A percentile compares a stretch with the other conserved stretches of the same genome.
Evolutionary conservation across 2,329 filamentous ascomycete genomes (phyloP).

Genomic region (Coniochaeta pulveracea): DNA sequence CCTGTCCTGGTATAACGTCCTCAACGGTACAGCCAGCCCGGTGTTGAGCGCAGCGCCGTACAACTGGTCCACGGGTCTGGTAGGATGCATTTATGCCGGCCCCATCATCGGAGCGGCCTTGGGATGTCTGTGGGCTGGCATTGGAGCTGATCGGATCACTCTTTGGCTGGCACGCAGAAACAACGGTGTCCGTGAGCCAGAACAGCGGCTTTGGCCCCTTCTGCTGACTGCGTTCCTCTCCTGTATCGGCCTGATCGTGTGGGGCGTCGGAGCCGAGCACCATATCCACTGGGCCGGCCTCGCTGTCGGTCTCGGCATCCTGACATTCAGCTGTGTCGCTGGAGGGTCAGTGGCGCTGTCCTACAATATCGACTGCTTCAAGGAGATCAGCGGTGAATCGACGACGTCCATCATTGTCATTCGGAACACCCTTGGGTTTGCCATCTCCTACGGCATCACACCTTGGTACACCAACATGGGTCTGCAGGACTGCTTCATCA

Average conservation of each 20-base stretch:
- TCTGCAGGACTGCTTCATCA: conserved; percentile 21
- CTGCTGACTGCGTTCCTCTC: conserved; percentile 23
- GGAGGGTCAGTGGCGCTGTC: conserved; percentile 25
- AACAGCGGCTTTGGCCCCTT: conserved; percentile 16
- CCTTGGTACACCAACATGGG: conserved; percentile 21
- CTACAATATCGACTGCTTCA: conserved; percentile 29
- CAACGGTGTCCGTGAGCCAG: conserved; percentile 22
- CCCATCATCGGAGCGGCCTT: conserved; percentile 12
- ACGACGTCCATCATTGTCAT: conserved; percentile 15
- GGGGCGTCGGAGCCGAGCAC: conserved; percentile 34
- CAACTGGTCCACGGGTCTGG: conserved; percentile 10
- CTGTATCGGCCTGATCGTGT: conserved; percentile 29
- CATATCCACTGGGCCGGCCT: conserved; percentile 28
- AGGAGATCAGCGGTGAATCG: conserved; percentile 15
- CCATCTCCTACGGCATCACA: conserved; percentile 20
- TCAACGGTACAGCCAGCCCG: conserved; percentile 13
- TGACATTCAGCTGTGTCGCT: conserved; percentile 25
- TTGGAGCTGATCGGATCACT: conserved; percentile 11
- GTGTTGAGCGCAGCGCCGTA: conserved; percentile 12
- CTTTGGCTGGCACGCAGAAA: conserved; percentile 26
- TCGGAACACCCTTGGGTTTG: conserved; percentile 16
- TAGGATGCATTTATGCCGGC: conserved; percentile 12
- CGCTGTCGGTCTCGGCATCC: conserved; percentile 26
- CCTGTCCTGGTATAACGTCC: conserved; percentile 16
- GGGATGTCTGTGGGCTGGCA: conserved; percentile 12